A percentile compares a stretch with the other conserved stretches of the same genome.
These are phyloP conservation scores for Aspergillus sp. DNA, from an alignment of 2,329 filamentous ascomycete genomes.

Conservation along the genomic window DNA sequence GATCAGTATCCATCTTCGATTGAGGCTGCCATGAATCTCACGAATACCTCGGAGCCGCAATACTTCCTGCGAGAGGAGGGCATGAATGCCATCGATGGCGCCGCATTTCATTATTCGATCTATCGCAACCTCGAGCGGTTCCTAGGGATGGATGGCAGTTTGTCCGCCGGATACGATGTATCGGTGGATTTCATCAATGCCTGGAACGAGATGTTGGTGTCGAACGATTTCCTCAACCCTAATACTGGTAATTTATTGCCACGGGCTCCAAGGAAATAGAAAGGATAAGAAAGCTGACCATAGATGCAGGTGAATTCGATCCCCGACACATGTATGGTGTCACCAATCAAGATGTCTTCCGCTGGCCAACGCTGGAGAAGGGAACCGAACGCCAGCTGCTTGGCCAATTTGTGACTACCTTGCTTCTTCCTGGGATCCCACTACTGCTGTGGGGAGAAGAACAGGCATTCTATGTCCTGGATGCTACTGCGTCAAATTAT, in stretches of 20 bases:
- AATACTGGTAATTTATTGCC: constrained; percentile 49
- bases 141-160: constrained; percentile 59
- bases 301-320: constrained; percentile 49
- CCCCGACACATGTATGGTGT: constrained; percentile 64
- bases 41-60: constrained; percentile 42
- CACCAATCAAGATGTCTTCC: constrained; percentile 66
- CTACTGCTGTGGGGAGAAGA: constrained; percentile 67
- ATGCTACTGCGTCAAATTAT: constrained; percentile 65
- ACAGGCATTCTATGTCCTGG: constrained; percentile 63
- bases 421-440: constrained; percentile 62
- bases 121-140: constrained; percentile 62
- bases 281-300: background rate
- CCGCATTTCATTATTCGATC: constrained; percentile 63
- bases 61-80: constrained; percentile 56
- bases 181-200: constrained; percentile 54
- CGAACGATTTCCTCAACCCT: constrained; percentile 61
- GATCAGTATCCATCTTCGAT: constrained; percentile 50
- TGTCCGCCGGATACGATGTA: constrained; percentile 54
- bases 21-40: constrained; percentile 51
- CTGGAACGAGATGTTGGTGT: constrained; percentile 58
- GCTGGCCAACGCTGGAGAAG: constrained; percentile 60
- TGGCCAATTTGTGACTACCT: constrained; percentile 58
- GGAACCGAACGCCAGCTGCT: constrained; percentile 59
- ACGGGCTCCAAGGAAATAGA: fast-evolving
- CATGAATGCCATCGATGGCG: constrained; percentile 57